A percentile compares a stretch with the other conserved stretches of the same genome.
Conservation (phyloP, 805 yeast species). For the Suhomyces faveliae region DNA sequence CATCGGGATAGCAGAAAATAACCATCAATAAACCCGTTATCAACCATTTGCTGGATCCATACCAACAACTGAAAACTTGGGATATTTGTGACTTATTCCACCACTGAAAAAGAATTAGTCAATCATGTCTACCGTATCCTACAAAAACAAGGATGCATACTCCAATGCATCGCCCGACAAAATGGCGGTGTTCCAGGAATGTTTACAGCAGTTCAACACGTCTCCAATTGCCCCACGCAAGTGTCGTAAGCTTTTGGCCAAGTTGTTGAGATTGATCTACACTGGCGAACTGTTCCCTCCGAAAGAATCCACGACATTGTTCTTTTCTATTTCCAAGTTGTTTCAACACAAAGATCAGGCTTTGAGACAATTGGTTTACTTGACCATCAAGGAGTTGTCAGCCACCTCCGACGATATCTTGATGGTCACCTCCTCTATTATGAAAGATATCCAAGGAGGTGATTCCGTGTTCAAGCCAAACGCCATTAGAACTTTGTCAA, state of each 20-base stretch:
- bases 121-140: slow-evolving; percentile 75
- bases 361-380: slow-evolving; percentile 88
- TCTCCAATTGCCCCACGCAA: slow-evolving; percentile 84
- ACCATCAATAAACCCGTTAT: too few species aligned
- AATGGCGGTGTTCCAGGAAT: slow-evolving; percentile 96
- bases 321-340: slow-evolving; percentile 89
- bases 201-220: slow-evolving; percentile 88
- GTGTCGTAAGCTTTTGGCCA: slow-evolving; percentile 79
- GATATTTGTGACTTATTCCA: neutral
- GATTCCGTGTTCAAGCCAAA: slow-evolving; percentile 86
- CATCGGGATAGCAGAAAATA: neutral
- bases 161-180: slow-evolving; percentile 72
- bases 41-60: neutral
- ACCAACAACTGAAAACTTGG: neutral
- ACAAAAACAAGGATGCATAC: slow-evolving; percentile 78
- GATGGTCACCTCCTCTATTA: slow-evolving; percentile 97
- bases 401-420: slow-evolving; percentile 84
- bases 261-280: slow-evolving; percentile 77
- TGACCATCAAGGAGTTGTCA: slow-evolving; percentile 90
- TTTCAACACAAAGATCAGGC: slow-evolving; percentile 89
- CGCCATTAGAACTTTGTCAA: slow-evolving; percentile 87
- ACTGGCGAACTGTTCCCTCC: slow-evolving; percentile 85
- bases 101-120: neutral
- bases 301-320: slow-evolving; percentile 86
- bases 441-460: slow-evolving; percentile 95